Conservation (phyloP, 1,284 basidiomycete species). For the Ceratobasidium sp. region DNA sequence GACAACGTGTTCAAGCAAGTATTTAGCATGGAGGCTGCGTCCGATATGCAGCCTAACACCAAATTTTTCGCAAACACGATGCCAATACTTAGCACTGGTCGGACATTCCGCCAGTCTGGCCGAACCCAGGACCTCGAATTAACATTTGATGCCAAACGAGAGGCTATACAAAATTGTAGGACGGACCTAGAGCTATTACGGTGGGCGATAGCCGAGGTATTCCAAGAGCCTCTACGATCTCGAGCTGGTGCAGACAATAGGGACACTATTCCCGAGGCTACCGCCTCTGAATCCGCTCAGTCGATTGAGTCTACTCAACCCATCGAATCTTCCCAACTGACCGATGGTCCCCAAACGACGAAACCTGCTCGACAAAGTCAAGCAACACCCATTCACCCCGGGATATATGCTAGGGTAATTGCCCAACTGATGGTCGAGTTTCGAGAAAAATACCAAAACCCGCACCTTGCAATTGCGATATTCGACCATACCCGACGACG, state of each 20-base stretch:
- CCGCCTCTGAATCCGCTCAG: too few species aligned
- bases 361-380: constrained; percentile 61
- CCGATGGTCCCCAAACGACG: constrained; percentile 44
- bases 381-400: constrained; percentile 42
- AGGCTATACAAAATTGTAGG: constrained; percentile 72
- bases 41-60: background rate
- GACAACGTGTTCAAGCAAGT: constrained; percentile 59
- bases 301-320: constrained; percentile 40
- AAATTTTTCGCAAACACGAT: background rate
- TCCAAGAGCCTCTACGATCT: constrained; percentile 55
- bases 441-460: constrained; percentile 75
- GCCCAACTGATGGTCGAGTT: constrained; percentile 76
- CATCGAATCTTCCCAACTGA: background rate
- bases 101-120: too few species aligned
- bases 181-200: constrained; percentile 75
- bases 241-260: constrained; percentile 42
- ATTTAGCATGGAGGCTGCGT: constrained; percentile 3
- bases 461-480: constrained; percentile 81
- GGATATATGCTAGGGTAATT: constrained; percentile 73
- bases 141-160: constrained; percentile 71
- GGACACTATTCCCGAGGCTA: too few species aligned
- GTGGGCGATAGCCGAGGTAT: constrained; percentile 78
- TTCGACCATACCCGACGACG: constrained; percentile 78
- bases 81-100: too few species aligned
- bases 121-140: background rate